Percentiles rank a stretch among this genome's conserved stretches.
These are phyloP conservation scores for Pestalotiopsis sp. DNA, from an alignment of 2,329 filamentous ascomycete species.

Conservation along the genomic window DNA sequence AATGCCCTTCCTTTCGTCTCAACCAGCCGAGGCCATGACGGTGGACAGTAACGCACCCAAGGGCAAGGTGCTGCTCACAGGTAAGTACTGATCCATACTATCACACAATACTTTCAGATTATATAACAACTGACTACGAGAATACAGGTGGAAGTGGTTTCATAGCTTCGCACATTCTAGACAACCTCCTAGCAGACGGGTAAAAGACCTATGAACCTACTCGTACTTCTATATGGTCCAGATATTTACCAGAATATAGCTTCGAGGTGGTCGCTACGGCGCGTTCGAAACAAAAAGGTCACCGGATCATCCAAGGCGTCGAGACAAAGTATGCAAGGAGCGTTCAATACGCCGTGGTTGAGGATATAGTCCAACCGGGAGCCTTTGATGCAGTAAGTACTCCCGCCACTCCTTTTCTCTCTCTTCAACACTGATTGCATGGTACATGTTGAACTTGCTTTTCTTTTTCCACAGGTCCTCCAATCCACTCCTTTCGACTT, in stretches of 20 bases:
- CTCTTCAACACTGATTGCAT: background rate
- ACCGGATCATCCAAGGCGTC: conserved; percentile 44
- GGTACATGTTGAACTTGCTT: background rate
- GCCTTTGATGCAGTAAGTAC: conserved; percentile 64
- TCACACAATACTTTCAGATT: background rate
- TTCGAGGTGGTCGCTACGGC: conserved; percentile 49
- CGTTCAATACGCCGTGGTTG: conserved; percentile 59
- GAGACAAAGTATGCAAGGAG: conserved; percentile 43
- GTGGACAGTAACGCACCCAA: conserved; percentile 4
- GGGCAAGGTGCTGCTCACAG: conserved; percentile 31
- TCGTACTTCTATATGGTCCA: conserved; percentile 13
- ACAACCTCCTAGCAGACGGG: conserved; percentile 46
- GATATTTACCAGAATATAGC: conserved; percentile 24
- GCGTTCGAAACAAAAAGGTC: conserved; percentile 50
- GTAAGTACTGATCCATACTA: conserved; percentile 17
- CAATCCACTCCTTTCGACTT: conserved; percentile 63
- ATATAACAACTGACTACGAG: background rate
- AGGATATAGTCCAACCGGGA: conserved; percentile 70
- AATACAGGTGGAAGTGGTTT: conserved; percentile 53
- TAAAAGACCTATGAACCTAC: conserved; percentile 23
- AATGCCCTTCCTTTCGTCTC: background rate
- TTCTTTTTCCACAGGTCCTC: conserved; percentile 32
- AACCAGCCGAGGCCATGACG: conserved; percentile 2
- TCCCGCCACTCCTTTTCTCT: background rate
- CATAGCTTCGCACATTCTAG: conserved; percentile 56